Conservation (phyloP, 75 land plant species). For the Adiantum capillusveneris region DNA sequence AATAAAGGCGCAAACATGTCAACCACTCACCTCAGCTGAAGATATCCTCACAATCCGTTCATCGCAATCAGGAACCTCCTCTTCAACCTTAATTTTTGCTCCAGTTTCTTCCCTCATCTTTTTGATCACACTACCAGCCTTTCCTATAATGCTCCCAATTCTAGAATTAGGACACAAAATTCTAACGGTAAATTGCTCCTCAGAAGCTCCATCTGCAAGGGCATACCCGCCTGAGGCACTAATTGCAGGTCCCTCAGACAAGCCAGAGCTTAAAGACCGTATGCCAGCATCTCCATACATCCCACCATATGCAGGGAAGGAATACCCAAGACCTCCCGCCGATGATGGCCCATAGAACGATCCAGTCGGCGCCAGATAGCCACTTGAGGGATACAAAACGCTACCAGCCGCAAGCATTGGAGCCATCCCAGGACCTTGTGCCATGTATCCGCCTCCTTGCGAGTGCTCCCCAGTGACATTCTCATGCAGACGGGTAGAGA, state of each 20-base stretch:
- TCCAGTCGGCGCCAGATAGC: conserved; percentile 1
- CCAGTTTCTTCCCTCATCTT: conserved; percentile 60
- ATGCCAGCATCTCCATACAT: not conserved
- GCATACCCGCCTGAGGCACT: conserved; percentile 1
- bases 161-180: conserved; percentile 63
- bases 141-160: conserved; percentile 78
- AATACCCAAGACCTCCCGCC: not conserved
- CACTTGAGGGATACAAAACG: conserved; percentile 17
- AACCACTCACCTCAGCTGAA: conserved; percentile 38
- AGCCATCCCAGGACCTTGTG: conserved; percentile 19
- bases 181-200: conserved; percentile 46
- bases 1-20: not conserved
- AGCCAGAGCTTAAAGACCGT: conserved; percentile 4
- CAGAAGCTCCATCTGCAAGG: not conserved
- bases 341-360: conserved; percentile 7
- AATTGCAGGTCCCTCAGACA: conserved; percentile 7
- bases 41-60: conserved; percentile 56
- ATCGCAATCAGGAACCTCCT: conserved; percentile 41
- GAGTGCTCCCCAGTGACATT: conserved; percentile 33
- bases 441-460: conserved; percentile 8
- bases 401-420: not conserved
- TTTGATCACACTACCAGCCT: conserved; percentile 53
- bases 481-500: conserved; percentile 49
- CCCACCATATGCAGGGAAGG: not conserved
- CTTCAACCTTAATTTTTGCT: conserved; percentile 48